Conservation (phyloP, 768 basidiomycete genomes). For the Lentinula sp. region DNA sequence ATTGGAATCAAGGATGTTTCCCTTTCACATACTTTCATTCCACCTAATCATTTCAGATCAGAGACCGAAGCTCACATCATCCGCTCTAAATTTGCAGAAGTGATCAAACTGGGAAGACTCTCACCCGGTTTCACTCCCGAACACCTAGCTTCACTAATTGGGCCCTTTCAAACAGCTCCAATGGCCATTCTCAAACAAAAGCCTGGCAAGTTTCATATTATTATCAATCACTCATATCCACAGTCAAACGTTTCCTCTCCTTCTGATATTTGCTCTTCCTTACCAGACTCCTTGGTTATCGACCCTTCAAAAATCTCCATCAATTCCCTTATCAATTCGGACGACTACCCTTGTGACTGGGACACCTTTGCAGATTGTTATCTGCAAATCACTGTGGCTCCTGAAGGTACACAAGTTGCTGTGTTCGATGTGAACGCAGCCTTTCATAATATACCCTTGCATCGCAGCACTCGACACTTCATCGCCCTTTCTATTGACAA, state of each 20-base stretch:
- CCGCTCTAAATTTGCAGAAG: background rate
- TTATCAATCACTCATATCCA: background rate
- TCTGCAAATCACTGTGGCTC: background rate
- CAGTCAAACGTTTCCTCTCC: background rate
- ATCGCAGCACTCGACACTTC: slow-evolving; percentile 13
- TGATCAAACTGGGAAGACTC: background rate
- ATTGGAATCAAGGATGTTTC: background rate
- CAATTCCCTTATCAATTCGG: background rate
- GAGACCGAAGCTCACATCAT: background rate
- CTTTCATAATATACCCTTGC: slow-evolving; percentile 22
- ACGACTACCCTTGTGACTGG: background rate
- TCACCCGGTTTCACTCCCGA: background rate
- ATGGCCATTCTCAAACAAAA: background rate
- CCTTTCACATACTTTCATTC: background rate
- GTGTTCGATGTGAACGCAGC: slow-evolving; percentile 32
- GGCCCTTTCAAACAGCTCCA: background rate
- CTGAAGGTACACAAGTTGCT: no score
- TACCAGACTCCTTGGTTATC: background rate
- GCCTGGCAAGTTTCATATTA: background rate
- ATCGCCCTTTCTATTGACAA: slow-evolving; percentile 18
- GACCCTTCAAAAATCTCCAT: background rate
- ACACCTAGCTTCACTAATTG: background rate
- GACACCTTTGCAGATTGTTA: background rate
- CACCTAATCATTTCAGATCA: background rate
- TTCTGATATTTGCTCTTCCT: background rate